Conservation (phyloP, 495 filamentous ascomycete species). For the Penicillium tannophilum region DNA sequence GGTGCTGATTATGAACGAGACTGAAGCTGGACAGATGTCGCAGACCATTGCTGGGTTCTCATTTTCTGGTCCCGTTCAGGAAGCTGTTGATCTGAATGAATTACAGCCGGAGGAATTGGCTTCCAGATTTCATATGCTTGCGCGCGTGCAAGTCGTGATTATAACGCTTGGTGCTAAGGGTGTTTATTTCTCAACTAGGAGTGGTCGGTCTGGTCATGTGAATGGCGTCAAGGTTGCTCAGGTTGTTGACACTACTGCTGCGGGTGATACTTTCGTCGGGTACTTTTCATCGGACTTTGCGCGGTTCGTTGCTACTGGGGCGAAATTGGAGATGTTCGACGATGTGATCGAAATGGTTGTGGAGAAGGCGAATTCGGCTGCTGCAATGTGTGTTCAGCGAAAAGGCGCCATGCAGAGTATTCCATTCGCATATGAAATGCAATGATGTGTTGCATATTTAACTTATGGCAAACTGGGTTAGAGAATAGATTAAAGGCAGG, state of each 20-base stretch:
- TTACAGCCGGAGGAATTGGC: conserved; percentile 45
- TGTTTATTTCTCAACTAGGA: conserved; percentile 49
- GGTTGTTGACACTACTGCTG: conserved; percentile 85
- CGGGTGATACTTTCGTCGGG: conserved; percentile 83
- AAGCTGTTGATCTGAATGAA: conserved; percentile 13
- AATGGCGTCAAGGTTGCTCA: conserved; percentile 55
- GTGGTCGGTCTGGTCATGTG: conserved; percentile 37
- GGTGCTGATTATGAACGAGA: conserved; percentile 82
- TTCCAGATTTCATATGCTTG: conserved; percentile 54
- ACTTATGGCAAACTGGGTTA: too few relatives aligned
- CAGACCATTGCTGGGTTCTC: conserved; percentile 23
- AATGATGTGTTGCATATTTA: conserved; percentile 5
- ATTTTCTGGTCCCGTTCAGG: conserved; percentile 5
- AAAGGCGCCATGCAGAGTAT: conserved; percentile 30
- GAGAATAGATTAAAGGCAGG: neutral
- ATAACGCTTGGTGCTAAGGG: conserved; percentile 77
- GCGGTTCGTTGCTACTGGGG: conserved; percentile 22
- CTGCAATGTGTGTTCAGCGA: conserved; percentile 26
- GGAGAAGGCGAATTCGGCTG: conserved; percentile 25
- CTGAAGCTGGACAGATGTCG: conserved; percentile 69
- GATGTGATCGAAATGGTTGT: conserved; percentile 22
- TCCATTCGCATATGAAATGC: conserved; percentile 30
- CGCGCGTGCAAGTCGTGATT: conserved; percentile 64
- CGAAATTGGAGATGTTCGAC: conserved; percentile 20
- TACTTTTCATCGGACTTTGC: conserved; percentile 28